A percentile compares a stretch with the other conserved stretches of the same genome.
Conservation (phyloP, 2,329 filamentous ascomycete species). For the Paecilomyces niveus region DNA sequence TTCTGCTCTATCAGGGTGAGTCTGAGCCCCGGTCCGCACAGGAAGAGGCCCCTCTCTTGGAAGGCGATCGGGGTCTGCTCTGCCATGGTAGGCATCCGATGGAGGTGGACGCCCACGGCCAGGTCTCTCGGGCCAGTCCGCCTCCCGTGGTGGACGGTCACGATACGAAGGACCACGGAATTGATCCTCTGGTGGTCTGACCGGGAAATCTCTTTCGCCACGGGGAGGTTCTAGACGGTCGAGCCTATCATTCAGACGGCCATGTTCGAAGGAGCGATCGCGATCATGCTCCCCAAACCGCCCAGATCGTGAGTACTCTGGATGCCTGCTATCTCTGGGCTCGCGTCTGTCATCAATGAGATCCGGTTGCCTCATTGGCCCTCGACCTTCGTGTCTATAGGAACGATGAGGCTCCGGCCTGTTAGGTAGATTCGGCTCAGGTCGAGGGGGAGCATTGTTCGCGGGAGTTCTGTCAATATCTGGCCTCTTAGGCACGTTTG, state of each 20-base stretch:
- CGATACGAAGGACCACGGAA: conserved; percentile 29
- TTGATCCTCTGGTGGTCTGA: conserved; percentile 31
- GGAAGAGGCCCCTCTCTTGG: conserved; percentile 17
- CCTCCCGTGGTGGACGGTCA: conserved; percentile 28
- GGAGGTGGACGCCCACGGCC: conserved; percentile 23
- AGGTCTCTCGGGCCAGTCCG: conserved; percentile 31
- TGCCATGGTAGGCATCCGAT: conserved; percentile 21
- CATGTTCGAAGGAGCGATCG: conserved; percentile 31
- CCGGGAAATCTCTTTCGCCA: conserved; percentile 23
- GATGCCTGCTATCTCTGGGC: conserved; percentile 22
- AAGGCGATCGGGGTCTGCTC: conserved; percentile 6
- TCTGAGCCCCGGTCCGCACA: conserved; percentile 18
- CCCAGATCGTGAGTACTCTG: conserved; percentile 27
- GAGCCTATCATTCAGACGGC: conserved; percentile 24
- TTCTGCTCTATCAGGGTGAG: conserved; percentile 26
- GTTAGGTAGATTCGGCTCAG: conserved; percentile 29
- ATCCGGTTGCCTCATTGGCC: conserved; percentile 32
- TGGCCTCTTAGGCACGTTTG: conserved; percentile 30
- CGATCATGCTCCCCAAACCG: conserved; percentile 32
- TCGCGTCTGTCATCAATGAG: conserved; percentile 32
- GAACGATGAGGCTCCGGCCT: conserved; percentile 24
- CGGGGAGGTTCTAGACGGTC: conserved; percentile 18
- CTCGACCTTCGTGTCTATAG: conserved; percentile 28
- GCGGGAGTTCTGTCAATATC: conserved; percentile 28
- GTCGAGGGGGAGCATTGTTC: conserved; percentile 18